Evolutionary conservation across 2,329 filamentous ascomycete species (phyloP).

Genomic region (Endoconidiophora polonica): DNA sequence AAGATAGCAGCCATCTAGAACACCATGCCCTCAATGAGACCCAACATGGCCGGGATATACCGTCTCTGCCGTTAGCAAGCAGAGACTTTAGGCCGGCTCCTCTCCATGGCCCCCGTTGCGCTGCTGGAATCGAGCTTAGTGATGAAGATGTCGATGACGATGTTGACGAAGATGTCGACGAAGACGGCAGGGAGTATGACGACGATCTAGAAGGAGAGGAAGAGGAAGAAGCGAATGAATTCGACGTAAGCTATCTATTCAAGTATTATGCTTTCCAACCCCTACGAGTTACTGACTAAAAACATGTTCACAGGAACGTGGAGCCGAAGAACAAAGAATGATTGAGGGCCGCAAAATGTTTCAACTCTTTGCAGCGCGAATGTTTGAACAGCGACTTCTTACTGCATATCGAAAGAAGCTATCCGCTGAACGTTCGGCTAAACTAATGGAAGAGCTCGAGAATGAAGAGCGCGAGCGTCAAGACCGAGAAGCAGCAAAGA

Average conservation of each 20-base stretch:
- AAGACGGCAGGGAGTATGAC: slow-evolving; percentile 55
- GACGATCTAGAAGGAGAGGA: slow-evolving; percentile 19
- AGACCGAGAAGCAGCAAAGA: slow-evolving; percentile 79
- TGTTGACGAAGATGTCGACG: slow-evolving; percentile 50
- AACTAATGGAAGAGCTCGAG: slow-evolving; percentile 77
- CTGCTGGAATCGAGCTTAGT: slow-evolving; percentile 21
- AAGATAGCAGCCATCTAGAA: slow-evolving; percentile 45
- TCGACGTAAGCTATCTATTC: slow-evolving; percentile 9
- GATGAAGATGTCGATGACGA: slow-evolving; percentile 51
- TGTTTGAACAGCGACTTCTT: slow-evolving; percentile 96
- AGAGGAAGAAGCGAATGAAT: slow-evolving; percentile 12
- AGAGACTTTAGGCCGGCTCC: slow-evolving; percentile 34
- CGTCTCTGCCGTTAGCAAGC: slow-evolving; percentile 36
- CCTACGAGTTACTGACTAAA: slow-evolving; percentile 21
- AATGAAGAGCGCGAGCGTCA: slow-evolving; percentile 64
- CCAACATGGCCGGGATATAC: slow-evolving; percentile 12
- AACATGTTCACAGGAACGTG: slow-evolving; percentile 49
- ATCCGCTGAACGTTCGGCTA: slow-evolving; percentile 75
- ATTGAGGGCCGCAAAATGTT: slow-evolving; percentile 98
- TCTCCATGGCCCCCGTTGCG: slow-evolving; percentile 43
- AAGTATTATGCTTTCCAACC: neutral
- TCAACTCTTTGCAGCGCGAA: slow-evolving; percentile 94
- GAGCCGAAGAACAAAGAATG: slow-evolving; percentile 98
- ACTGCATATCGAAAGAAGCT: slow-evolving; percentile 98
- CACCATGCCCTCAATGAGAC: neutral